phyloP scores from a whole-genome alignment of 1,284 basidiomycete species.

The Cryptococcus floricola region DNA sequence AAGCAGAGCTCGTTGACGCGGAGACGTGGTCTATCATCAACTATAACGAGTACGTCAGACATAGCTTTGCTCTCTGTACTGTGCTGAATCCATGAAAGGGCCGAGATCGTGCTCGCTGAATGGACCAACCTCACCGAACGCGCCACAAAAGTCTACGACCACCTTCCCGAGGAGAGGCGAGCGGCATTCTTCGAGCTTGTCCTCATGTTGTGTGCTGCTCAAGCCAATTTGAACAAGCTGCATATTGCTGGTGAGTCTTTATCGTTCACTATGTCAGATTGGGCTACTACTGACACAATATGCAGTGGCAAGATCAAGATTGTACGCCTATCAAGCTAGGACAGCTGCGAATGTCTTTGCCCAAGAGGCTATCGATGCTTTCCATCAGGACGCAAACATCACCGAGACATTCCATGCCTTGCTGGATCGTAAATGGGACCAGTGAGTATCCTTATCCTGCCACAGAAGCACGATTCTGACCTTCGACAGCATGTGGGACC shows the following conservation, averaged over 20 bases:
- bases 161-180: conserved; percentile 50
- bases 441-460: conserved; percentile 14
- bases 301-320: conserved; percentile 53
- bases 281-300: conserved; percentile 40
- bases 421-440: conserved; percentile 54
- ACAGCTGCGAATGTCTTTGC: conserved; percentile 61
- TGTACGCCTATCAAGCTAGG: conserved; percentile 62
- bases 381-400: conserved; percentile 30
- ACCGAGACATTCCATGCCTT: conserved; percentile 57
- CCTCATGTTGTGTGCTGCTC: conserved; percentile 57
- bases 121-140: conserved; percentile 54
- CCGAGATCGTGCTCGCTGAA: conserved; percentile 55
- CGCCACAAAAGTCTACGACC: conserved; percentile 60
- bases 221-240: conserved; percentile 57
- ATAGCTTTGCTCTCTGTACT: not conserved
- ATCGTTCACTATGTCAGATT: not conserved
- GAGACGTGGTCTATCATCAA: conserved; percentile 63
- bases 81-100: conserved; percentile 47
- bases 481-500: conserved; percentile 59
- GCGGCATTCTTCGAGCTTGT: conserved; percentile 67
- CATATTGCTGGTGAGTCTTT: conserved; percentile 58
- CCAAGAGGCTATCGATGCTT: conserved; percentile 54
- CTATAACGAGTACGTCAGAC: conserved; percentile 61
- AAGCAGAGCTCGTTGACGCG: conserved; percentile 63
- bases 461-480: not conserved